Evolutionary conservation across 139 green algal genomes (phyloP), one percentile per base, ranked within the genome.

Genomic region (Protoeuglena noctilucae): DNA sequence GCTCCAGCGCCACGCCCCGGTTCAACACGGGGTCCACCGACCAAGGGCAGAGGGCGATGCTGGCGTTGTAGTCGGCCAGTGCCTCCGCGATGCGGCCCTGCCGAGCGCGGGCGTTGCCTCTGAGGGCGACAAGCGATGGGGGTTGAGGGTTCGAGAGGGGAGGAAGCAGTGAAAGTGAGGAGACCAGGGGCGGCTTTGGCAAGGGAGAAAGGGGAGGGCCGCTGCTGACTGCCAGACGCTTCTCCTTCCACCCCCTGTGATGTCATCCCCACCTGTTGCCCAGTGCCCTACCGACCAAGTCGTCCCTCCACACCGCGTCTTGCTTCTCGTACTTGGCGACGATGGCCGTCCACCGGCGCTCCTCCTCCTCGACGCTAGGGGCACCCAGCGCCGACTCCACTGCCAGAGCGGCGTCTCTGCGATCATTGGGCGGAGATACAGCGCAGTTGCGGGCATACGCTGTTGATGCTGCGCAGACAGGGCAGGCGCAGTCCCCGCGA

Each of bases 1-100:
- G 23, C 56, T 70, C 63, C 12, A 65, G 57, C 51, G 55, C 56
- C 23, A 63, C 63, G n/a, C 63, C 63, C 22, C 63, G 54, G 69
- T 94, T 94, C 23, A 94, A 68, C 40, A 93, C 77, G 3, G 85
- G 84, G 61, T 94, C 84, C 14, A 83, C 76, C 16, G 58, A 71
- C 82, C 85, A 93, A 26, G 85, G 85, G 60, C 81, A 90, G 21
- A 29, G 46, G 23, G 61, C 26, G 21, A 83, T 88, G 29, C 76
- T 57, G 1, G 48, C 49, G 60, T 89, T 88, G 67, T 83, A 93
- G 68, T 93, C 84, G 0, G 34, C 40, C 28, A 94, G 50, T 0
- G 85, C 82, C 23, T 69, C 69, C 34, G 72, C 4, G 52, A 87
- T 53, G 50, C 62, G 58, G 24, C 78, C 84, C 74, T 89, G 83